Evolutionary conservation across 2,329 filamentous ascomycete species (phyloP), one percentile per base, ranked within the genome.

Genomic region (Paraconiothyrium sp.): DNA sequence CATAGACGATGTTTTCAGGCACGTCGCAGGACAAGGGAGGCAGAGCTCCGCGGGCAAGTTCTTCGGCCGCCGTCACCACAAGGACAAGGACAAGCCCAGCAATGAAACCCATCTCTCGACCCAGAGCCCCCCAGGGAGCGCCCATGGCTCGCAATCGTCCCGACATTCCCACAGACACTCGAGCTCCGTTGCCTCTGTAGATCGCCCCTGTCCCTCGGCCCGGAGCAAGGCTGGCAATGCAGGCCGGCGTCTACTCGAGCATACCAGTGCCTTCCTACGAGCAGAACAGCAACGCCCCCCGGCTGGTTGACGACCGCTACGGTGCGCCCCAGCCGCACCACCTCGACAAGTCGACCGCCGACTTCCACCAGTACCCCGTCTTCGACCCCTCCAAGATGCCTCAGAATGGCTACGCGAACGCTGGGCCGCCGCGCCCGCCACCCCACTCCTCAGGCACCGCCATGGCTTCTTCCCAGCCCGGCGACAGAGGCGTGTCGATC

Each of bases 331-430:
- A 92, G 61, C 92, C 93, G 34, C 92, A 95, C 78, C 92, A 97
- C 73, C 81, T 96, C 57, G 94, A 93, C 78, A 94, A 93, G 80
- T 85, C 84, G 67, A 88, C 88, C 52, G 82, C 83, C 69, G 94
- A 97, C 79, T 97, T 89, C 75, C 93, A 97, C 81, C 94, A 97
- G 74, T 97, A 97, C 77, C 93, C 93, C 46, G 86, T 86, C 56
- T 88, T 91, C 76, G 89, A 90, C 67, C 82, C 87, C 34, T 79
- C 85, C 43, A 74, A 82, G 58, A 79, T 83, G 46, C 79, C 81
- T 62, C 81, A 83, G 61, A 84, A 81, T 68, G 76, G 83, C 52
- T 83, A 82, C 60, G 83, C 86, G 20, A 67, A 65, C 49, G 43
- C 86, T 47, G 86, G 86, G 9, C 88, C 87, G 11, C 85, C 88